phyloP scores from a whole-genome alignment of 129 eudicot genomes.

The Artemisia argyi region DNA sequence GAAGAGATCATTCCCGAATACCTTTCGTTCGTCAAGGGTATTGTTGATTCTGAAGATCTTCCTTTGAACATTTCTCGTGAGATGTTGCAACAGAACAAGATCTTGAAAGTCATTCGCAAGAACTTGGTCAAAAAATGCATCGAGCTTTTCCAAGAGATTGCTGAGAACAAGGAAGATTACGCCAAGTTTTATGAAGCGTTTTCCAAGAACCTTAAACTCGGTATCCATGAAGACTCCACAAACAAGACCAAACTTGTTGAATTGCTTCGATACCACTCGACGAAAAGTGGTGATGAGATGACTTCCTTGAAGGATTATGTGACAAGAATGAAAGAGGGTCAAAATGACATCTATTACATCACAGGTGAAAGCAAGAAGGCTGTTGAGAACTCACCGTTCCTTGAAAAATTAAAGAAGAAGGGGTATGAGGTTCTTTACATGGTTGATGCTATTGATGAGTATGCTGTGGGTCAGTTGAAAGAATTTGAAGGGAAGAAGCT shows the following conservation, averaged over 20 bases:
- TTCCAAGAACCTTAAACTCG: conserved; percentile 28
- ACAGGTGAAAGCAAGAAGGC: conserved; percentile 59
- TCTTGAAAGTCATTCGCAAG: too few species aligned
- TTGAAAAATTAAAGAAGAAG: conserved; percentile 3
- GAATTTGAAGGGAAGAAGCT: not conserved
- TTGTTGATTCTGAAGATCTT: too few species aligned
- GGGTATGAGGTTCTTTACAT: not conserved
- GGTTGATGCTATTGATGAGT: not conserved
- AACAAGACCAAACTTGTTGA: too few species aligned
- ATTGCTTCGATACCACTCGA: too few species aligned
- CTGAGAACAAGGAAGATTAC: conserved; percentile 26
- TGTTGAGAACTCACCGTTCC: conserved; percentile 54
- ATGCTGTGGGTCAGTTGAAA: not conserved
- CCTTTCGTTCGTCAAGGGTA: conserved; percentile 32
- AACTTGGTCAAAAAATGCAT: conserved; percentile 25
- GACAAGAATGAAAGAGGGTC: conserved; percentile 58
- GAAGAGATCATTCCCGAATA: not conserved
- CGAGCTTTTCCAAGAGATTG: conserved; percentile 31
- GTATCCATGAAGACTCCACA: conserved; percentile 71
- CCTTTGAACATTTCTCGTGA: too few species aligned
- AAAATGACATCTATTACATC: conserved; percentile 50
- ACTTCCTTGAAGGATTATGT: conserved; percentile 50
- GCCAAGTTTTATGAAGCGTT: conserved; percentile 77
- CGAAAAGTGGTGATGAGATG: too few species aligned
- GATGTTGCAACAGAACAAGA: too few species aligned